phyloP scores from a whole-genome alignment of 2,329 filamentous ascomycete genomes.

The Hypoxylon sp. region DNA sequence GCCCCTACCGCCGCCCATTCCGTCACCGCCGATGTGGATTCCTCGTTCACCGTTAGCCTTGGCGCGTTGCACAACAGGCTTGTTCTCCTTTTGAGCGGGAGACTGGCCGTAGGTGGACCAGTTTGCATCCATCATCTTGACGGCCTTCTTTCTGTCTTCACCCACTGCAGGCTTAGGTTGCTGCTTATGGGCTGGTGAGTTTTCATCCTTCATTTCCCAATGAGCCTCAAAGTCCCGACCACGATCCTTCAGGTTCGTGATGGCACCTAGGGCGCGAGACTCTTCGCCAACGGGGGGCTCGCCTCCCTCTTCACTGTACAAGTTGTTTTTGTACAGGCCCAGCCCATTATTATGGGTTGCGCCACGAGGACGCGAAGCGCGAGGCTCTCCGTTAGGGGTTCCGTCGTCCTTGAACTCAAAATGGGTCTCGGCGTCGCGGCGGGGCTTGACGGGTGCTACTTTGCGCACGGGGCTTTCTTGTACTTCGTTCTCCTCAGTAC shows the following conservation, averaged over 20 bases:
- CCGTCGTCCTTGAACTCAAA: conserved; percentile 85
- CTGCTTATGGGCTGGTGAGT: conserved; percentile 60
- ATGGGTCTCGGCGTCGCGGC: conserved; percentile 82
- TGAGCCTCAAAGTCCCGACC: conserved; percentile 80
- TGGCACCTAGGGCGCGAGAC: conserved; percentile 64
- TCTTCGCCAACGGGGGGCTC: conserved; percentile 49
- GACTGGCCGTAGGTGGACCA: conserved; percentile 66
- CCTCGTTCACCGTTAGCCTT: conserved; percentile 49
- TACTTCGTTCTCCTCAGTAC: conserved; percentile 71
- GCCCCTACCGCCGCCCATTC: conserved; percentile 70
- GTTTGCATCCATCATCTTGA: conserved; percentile 76
- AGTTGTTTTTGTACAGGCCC: conserved; percentile 79
- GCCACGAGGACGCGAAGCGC: conserved; percentile 59
- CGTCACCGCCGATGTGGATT: conserved; percentile 65
- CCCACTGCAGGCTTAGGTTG: conserved; percentile 56
- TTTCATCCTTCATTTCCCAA: conserved; percentile 77
- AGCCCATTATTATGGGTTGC: conserved; percentile 72
- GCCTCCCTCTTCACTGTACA: conserved; percentile 68
- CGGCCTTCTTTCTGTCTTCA: conserved; percentile 71
- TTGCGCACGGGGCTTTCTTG: conserved; percentile 66
- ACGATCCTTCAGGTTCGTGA: conserved; percentile 77
- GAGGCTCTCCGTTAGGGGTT: conserved; percentile 61
- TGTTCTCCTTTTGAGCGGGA: conserved; percentile 64
- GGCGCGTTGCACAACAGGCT: conserved; percentile 36
- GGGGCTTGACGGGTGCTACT: conserved; percentile 69